phyloP scores from a whole-genome alignment of 2,329 filamentous ascomycete genomes.

The Pseudogymnoascus pannorum region DNA sequence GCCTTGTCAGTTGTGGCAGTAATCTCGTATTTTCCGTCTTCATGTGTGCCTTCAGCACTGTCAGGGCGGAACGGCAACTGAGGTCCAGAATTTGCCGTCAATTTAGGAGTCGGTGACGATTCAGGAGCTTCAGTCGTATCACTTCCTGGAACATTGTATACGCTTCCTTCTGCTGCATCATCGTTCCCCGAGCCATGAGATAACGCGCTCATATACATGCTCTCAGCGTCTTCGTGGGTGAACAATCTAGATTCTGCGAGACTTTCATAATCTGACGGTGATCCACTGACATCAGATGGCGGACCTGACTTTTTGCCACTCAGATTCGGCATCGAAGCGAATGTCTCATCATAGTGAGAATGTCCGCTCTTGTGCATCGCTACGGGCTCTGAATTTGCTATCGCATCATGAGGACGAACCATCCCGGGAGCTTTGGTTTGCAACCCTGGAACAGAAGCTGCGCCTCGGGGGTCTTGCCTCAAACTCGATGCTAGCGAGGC shows the following conservation, averaged over 20 bases:
- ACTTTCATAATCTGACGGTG: constrained; percentile 35
- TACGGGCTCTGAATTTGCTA: not conserved
- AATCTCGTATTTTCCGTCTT: not conserved
- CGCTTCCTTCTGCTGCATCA: constrained; percentile 12
- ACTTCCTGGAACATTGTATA: not conserved
- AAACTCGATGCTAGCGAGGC: not conserved
- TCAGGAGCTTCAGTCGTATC: not conserved
- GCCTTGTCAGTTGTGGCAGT: not conserved
- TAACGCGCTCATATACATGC: constrained; percentile 77
- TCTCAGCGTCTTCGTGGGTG: constrained; percentile 73
- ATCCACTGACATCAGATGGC: constrained; percentile 3
- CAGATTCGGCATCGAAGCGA: not conserved
- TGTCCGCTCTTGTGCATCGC: not conserved
- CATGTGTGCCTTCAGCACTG: not conserved
- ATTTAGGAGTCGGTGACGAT: not conserved
- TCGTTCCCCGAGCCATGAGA: constrained; percentile 33
- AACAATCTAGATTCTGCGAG: constrained; percentile 62
- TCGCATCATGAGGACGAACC: not conserved
- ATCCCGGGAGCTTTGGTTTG: not conserved
- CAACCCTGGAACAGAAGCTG: not conserved
- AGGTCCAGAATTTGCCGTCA: not conserved
- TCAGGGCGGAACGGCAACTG: not conserved
- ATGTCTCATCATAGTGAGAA: not conserved
- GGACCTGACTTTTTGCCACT: not conserved
- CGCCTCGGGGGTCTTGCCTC: not conserved